These are phyloP conservation scores for Phlyctochytrium planicorne DNA, from an alignment of 192 early-diverging fungal genomes.

Conservation along the genomic window DNA sequence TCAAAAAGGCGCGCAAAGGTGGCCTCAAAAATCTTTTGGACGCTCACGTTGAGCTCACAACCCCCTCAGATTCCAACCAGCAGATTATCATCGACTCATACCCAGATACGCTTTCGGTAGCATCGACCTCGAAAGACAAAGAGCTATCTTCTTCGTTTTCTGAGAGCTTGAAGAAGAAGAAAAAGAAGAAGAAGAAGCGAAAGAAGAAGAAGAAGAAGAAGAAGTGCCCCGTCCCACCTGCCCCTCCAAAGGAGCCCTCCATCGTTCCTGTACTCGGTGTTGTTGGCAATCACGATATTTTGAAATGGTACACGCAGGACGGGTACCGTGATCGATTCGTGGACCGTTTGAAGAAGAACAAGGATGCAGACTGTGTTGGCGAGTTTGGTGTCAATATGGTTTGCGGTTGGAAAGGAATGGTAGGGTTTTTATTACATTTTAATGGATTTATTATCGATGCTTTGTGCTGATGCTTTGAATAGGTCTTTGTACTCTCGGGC, in stretches of 20 bases:
- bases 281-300: constrained; percentile 42
- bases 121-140: background rate
- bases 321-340: constrained; percentile 34
- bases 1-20: background rate
- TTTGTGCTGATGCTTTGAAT: background rate
- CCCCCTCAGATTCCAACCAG: background rate
- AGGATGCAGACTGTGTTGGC: constrained; percentile 30
- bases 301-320: constrained; percentile 26
- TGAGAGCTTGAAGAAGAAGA: background rate
- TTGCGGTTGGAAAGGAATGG: constrained; percentile 30
- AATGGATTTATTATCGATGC: background rate
- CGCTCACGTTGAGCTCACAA: background rate
- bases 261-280: constrained; percentile 29
- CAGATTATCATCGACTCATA: no score
- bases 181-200: background rate
- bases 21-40: background rate
- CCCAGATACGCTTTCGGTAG: background rate
- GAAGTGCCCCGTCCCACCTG: background rate
- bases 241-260: background rate
- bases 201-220: constrained; percentile 4
- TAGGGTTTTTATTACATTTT: constrained; percentile 3
- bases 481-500: constrained; percentile 33
- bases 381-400: constrained; percentile 36
- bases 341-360: background rate
- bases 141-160: background rate